Evolutionary conservation across 495 filamentous ascomycete genomes (phyloP).

Genomic region (Venustampulla echinocandica): DNA sequence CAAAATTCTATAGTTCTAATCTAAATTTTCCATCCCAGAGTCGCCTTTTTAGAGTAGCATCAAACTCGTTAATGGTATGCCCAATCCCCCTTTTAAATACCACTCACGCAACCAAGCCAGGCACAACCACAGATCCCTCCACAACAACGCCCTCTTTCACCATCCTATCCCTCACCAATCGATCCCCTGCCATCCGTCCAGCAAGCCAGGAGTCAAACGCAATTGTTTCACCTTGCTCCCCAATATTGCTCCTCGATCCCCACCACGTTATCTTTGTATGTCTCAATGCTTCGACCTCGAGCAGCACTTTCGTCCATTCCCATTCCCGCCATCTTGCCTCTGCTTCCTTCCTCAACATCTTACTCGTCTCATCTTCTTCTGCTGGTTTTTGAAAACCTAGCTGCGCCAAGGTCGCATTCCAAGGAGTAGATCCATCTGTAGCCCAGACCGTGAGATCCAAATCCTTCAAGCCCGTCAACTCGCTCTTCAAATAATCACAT

Average conservation of each 20-base stretch:
- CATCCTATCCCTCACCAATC: slow-evolving; percentile 16
- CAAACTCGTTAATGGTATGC: too few species aligned
- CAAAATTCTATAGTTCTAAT: too few species aligned
- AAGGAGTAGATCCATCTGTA: not conserved
- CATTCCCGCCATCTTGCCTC: slow-evolving; percentile 10
- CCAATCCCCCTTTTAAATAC: too few species aligned
- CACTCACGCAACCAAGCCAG: not conserved
- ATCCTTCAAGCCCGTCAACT: not conserved
- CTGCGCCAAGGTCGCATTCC: too few species aligned
- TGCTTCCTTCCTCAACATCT: not conserved
- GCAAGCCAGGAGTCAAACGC: not conserved
- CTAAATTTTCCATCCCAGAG: too few species aligned
- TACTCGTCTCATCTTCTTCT: slow-evolving; percentile 1
- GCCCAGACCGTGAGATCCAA: slow-evolving; percentile 11
- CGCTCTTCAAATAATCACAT: not conserved
- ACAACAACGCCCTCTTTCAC: slow-evolving; percentile 12
- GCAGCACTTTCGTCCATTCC: slow-evolving; percentile 8
- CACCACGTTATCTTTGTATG: slow-evolving; percentile 16
- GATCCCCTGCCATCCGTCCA: slow-evolving; percentile 5
- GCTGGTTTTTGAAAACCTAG: too few species aligned
- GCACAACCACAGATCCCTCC: slow-evolving; percentile 13
- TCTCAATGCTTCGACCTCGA: slow-evolving; percentile 7
- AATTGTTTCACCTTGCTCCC: not conserved
- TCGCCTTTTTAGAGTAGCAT: too few species aligned
- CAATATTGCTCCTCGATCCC: slow-evolving; percentile 8